Evolutionary conservation across 139 green algal genomes (phyloP).

Genomic region (Pseudopediastrum boryanum): DNA sequence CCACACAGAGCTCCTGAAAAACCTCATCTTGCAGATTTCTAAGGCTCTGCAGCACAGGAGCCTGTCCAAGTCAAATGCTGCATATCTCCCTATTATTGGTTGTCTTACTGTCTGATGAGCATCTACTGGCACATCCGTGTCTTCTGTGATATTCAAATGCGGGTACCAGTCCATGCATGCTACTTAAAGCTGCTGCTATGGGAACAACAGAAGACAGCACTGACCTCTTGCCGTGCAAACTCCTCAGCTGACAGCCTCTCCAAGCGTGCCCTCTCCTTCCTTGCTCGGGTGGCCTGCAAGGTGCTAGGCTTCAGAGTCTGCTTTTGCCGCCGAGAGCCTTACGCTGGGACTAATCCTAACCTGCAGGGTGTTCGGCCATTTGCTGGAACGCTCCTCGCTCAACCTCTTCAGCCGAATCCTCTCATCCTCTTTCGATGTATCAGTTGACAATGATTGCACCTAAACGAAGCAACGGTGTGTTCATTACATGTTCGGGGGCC

Average conservation of each 20-base stretch:
- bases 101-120: no score
- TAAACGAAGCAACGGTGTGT: neutral
- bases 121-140: no score
- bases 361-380: slow-evolving; percentile 77
- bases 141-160: neutral
- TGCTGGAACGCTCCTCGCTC: slow-evolving; percentile 59
- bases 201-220: slow-evolving; percentile 2
- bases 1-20: no score
- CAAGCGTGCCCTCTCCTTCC: slow-evolving; percentile 58
- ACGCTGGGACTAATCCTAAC: slow-evolving; percentile 24
- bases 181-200: neutral
- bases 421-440: slow-evolving; percentile 43
- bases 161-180: no score
- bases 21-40: no score
- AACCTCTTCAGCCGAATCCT: slow-evolving; percentile 53
- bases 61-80: no score
- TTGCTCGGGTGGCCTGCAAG: slow-evolving; percentile 58
- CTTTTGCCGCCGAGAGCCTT: no score
- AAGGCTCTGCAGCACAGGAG: no score
- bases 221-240: slow-evolving; percentile 59
- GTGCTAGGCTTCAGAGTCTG: no score
- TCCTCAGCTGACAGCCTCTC: slow-evolving; percentile 65
- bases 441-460: neutral
- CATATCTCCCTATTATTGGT: no score
- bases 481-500: neutral